Conservation (phyloP, 2,329 filamentous ascomycete genomes). For the Penicillium fuscoglaucum region DNA sequence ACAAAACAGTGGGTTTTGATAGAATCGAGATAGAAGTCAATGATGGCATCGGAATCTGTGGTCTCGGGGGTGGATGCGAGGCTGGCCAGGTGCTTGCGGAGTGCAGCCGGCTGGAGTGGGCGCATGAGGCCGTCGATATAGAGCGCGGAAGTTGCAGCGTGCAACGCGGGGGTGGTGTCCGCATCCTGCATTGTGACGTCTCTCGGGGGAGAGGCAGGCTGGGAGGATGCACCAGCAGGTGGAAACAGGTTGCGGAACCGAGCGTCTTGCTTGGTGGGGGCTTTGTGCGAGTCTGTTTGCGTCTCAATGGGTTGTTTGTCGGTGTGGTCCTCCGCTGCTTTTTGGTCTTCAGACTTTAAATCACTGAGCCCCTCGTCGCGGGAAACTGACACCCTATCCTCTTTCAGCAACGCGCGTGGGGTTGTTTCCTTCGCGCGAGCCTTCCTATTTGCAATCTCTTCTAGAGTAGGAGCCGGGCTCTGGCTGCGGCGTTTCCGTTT, state of each 20-base stretch:
- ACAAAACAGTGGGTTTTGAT: constrained; percentile 88
- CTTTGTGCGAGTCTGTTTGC: background rate
- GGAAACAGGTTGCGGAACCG: constrained; percentile 53
- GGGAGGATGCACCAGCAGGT: constrained; percentile 26
- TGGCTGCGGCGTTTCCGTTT: constrained; percentile 68
- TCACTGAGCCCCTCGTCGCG: constrained; percentile 12
- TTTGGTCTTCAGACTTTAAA: constrained; percentile 25
- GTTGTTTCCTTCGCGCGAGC: constrained; percentile 50
- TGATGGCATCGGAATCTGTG: constrained; percentile 58
- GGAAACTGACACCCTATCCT: constrained; percentile 26
- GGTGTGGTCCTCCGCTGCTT: constrained; percentile 15
- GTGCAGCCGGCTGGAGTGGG: constrained; percentile 67
- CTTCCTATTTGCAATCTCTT: constrained; percentile 58
- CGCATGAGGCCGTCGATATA: constrained; percentile 92
- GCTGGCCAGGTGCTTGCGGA: constrained; percentile 68
- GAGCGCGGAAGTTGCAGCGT: constrained; percentile 72
- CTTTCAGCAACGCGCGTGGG: constrained; percentile 33
- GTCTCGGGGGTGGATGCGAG: constrained; percentile 64
- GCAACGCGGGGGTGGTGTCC: constrained; percentile 59
- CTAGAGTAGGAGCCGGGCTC: constrained; percentile 58
- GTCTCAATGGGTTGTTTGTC: constrained; percentile 2
- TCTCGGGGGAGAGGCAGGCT: constrained; percentile 28
- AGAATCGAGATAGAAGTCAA: constrained; percentile 74
- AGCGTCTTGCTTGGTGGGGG: constrained; percentile 40
- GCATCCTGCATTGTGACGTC: constrained; percentile 37